phyloP scores from a whole-genome alignment of 2,329 filamentous ascomycete genomes.

The Exophiala aquamarina region DNA sequence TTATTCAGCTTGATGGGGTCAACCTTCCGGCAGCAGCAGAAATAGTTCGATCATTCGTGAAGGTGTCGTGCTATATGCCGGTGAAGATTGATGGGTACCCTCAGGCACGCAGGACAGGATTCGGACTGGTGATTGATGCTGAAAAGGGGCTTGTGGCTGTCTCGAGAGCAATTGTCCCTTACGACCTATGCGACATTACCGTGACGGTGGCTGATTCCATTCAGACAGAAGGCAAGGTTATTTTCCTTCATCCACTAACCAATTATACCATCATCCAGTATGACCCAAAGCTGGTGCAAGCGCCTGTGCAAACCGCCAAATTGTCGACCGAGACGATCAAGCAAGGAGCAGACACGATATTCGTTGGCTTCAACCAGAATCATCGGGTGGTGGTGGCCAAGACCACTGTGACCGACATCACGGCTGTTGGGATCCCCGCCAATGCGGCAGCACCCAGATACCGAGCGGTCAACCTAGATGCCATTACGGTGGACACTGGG shows the following conservation, averaged over 20 bases:
- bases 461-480: slow-evolving; percentile 91
- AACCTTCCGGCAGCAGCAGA: slow-evolving; percentile 88
- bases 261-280: slow-evolving; percentile 97
- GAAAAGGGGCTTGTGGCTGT: slow-evolving; percentile 94
- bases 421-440: slow-evolving; percentile 91
- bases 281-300: slow-evolving; percentile 88
- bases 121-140: slow-evolving; percentile 95
- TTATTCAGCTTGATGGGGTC: slow-evolving; percentile 87
- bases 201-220: slow-evolving; percentile 96
- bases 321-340: slow-evolving; percentile 80
- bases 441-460: slow-evolving; percentile 91
- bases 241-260: slow-evolving; percentile 94
- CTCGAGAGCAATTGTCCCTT: slow-evolving; percentile 89
- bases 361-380: slow-evolving; percentile 98
- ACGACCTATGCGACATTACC: slow-evolving; percentile 93
- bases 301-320: slow-evolving; percentile 84
- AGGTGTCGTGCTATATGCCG: slow-evolving; percentile 89
- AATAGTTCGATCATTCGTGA: slow-evolving; percentile 90
- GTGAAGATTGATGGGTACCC: slow-evolving; percentile 98
- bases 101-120: slow-evolving; percentile 88
- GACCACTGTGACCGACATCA: slow-evolving; percentile 95
- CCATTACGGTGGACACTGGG: slow-evolving; percentile 93
- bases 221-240: slow-evolving; percentile 87
- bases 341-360: slow-evolving; percentile 91
- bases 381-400: slow-evolving; percentile 90